Evolutionary conservation across 345 rosid genomes (phyloP).

Genomic region (Microthlaspi erraticum): DNA sequence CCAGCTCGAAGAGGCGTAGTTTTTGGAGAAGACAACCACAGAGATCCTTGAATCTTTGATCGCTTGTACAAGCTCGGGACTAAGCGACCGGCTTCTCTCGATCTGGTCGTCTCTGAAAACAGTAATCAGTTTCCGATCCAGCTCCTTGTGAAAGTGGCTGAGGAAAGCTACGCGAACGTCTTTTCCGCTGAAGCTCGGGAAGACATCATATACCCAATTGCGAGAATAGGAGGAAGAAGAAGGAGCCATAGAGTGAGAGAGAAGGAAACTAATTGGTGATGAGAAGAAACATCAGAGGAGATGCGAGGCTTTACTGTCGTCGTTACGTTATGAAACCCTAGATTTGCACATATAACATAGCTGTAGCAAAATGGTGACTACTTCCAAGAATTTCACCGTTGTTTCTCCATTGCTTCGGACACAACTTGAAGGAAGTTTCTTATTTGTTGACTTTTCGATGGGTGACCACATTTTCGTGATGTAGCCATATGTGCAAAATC

Average conservation of each 20-base stretch:
- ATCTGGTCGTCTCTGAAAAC: slow-evolving; percentile 14
- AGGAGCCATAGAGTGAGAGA: not conserved
- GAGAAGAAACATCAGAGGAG: not conserved
- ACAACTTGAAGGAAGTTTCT: not conserved
- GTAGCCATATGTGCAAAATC: too few relatives aligned
- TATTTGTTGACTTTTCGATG: slow-evolving; percentile 1
- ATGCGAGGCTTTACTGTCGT: not conserved
- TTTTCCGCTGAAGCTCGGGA: slow-evolving; percentile 21
- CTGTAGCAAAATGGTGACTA: not conserved
- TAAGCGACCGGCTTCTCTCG: not conserved
- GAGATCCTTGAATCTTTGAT: not conserved
- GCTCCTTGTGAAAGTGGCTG: slow-evolving; percentile 23
- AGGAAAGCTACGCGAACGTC: slow-evolving; percentile 8
- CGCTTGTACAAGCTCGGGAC: not conserved
- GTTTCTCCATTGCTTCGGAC: not conserved
- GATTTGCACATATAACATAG: not conserved
- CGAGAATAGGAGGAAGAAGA: not conserved
- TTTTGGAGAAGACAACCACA: not conserved
- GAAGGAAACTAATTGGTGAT: not conserved
- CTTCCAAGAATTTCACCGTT: not conserved
- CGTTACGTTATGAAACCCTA: not conserved
- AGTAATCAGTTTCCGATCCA: not conserved
- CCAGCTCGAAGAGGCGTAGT: slow-evolving; percentile 27
- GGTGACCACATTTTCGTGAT: too few relatives aligned
- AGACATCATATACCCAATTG: slow-evolving; percentile 22